phyloP scores from a whole-genome alignment of 768 basidiomycete genomes.

The Agrocybe praecox region DNA sequence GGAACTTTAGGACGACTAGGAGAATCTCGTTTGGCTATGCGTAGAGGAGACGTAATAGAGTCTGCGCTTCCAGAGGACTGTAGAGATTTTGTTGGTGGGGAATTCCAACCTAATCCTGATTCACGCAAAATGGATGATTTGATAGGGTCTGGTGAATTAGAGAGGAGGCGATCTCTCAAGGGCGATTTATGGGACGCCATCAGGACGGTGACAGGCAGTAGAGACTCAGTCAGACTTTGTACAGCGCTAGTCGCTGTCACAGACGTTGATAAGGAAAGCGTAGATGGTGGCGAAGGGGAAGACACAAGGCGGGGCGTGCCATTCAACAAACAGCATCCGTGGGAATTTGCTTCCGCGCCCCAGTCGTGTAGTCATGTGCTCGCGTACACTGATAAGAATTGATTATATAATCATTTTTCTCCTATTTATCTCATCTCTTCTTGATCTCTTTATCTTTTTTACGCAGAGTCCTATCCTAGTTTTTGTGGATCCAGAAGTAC shows the following conservation, averaged over 20 bases:
- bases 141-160: slow-evolving; percentile 64
- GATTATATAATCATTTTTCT: too few species aligned
- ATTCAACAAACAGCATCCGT: slow-evolving; percentile 44
- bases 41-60: slow-evolving; percentile 63
- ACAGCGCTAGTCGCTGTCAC: slow-evolving; percentile 11
- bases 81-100: slow-evolving; percentile 36
- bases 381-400: slow-evolving; percentile 20
- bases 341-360: slow-evolving; percentile 30
- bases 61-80: slow-evolving; percentile 31
- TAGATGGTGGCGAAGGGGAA: slow-evolving; percentile 14
- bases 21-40: slow-evolving; percentile 73
- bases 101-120: slow-evolving; percentile 66
- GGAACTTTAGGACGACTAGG: slow-evolving; percentile 43
- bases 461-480: too few species aligned
- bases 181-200: slow-evolving; percentile 49
- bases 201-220: neutral
- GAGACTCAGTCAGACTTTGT: slow-evolving; percentile 1
- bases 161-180: slow-evolving; percentile 60
- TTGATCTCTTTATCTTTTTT: too few species aligned
- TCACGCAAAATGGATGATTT: slow-evolving; percentile 65
- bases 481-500: too few species aligned
- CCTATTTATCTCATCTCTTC: too few species aligned
- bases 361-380: slow-evolving; percentile 45
- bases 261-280: slow-evolving; percentile 11
- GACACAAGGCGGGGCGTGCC: slow-evolving; percentile 17